Evolutionary conservation across 208 protist species (phyloP).

Genomic region (Phytomonas francai): DNA sequence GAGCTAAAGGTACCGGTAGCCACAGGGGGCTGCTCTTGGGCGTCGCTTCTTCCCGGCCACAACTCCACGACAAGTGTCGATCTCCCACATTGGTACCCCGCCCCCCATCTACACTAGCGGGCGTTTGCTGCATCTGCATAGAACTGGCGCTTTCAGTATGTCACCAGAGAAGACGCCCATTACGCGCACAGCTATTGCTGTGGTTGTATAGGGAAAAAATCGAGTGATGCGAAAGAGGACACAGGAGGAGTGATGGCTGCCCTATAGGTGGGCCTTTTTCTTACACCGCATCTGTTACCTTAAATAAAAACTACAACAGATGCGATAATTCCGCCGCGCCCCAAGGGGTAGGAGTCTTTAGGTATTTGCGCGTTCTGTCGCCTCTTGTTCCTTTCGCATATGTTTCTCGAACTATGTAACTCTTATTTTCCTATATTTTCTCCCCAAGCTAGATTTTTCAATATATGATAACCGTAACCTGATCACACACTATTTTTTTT

Average conservation of each 20-base stretch:
- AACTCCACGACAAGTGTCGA: background rate
- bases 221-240: background rate
- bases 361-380: background rate
- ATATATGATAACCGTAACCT: background rate
- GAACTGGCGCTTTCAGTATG: background rate
- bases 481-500: background rate
- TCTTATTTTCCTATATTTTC: background rate
- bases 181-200: background rate
- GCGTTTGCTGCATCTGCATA: background rate
- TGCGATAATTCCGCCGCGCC: background rate
- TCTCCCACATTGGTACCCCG: background rate
- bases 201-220: background rate
- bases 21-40: background rate
- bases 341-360: background rate
- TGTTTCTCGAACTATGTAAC: background rate
- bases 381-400: background rate
- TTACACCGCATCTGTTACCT: background rate
- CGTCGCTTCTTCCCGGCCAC: background rate
- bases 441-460: background rate
- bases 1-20: background rate
- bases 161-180: background rate
- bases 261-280: background rate
- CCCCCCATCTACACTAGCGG: background rate
- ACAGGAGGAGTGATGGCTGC: background rate
- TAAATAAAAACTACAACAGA: background rate